Evolutionary conservation across 2,329 filamentous ascomycete genomes (phyloP), one percentile per base, ranked within the genome.

Genomic region (Paraconiothyrium sp.): DNA sequence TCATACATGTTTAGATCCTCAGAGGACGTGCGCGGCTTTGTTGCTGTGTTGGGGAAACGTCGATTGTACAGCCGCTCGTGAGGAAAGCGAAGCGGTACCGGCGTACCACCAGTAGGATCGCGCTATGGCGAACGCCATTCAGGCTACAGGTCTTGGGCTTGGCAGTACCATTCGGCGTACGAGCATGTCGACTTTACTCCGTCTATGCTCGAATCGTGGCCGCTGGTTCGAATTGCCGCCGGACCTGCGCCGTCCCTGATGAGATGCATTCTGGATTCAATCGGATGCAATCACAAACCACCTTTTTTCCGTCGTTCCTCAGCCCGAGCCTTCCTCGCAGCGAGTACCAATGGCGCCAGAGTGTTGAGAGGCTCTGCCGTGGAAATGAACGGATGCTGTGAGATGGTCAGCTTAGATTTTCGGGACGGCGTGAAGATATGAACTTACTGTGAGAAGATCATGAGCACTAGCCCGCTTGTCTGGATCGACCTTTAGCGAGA

Each of bases 381-480:
- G 63, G 84, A 79, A 54, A 85, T 85, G 74, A 85, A 86, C 24
- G 78, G 79, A 65, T 82, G 76, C 78, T 81, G 65, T 6, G 59
- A 54, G 14, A 54, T 32, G 46, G 46, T 72, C 59, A 75, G 67
- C 54, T 22, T 43, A 4, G 20, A 46, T 8, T 46, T 24, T 46
- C 46, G 43, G 37, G 46, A 67, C 32, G 58, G 47, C 37, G 27
- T 48, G 55, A 58, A 58, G 46, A 11, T 39, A 49, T 4, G 4
- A 34, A 84, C 91, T 82, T 86, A 98, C 95, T 83, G 92, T 89
- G 71, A 99, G 84, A 63, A 99, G 82, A 83, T 98, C 94, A 80
- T 97, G 92, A 39, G 95, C 95, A 75, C 93, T 97, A 43, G 94
- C 94, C 80, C 95, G 86, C 88, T 97, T 97, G 82, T 98, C 95